phyloP scores from a whole-genome alignment of 331 rosid species.

The Malus hybrid region DNA sequence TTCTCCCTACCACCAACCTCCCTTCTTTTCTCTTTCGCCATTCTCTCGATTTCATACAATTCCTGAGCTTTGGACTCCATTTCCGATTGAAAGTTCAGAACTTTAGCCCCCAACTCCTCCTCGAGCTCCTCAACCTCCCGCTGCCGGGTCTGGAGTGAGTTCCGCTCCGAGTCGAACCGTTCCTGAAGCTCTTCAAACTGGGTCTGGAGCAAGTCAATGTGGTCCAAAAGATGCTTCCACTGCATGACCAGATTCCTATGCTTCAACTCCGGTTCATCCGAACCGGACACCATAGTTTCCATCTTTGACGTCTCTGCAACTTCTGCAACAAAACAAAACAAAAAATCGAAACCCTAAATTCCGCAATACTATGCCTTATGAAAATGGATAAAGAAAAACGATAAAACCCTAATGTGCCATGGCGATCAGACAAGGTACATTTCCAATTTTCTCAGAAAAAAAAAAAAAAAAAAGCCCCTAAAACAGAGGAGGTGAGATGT shows the following conservation, averaged over 20 bases:
- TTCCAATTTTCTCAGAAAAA: background rate
- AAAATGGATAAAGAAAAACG: background rate
- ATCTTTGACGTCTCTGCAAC: background rate
- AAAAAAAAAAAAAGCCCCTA: background rate
- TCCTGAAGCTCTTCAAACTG: conserved; percentile 3
- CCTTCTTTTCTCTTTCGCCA: background rate
- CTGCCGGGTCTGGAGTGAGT: conserved; percentile 1
- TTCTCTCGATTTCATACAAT: background rate
- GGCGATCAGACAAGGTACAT: background rate
- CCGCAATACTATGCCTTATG: background rate
- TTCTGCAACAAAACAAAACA: background rate
- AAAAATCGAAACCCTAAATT: background rate
- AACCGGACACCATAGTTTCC: conserved; percentile 20
- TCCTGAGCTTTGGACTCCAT: background rate
- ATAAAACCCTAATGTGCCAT: background rate
- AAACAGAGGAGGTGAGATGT: background rate
- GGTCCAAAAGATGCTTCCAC: conserved; percentile 40
- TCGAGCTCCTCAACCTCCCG: conserved; percentile 27
- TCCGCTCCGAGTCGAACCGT: conserved; percentile 17
- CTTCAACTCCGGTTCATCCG: conserved; percentile 25
- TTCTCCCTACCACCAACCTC: conserved; percentile 11
- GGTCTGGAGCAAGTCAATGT: conserved; percentile 8
- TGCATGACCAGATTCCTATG: conserved; percentile 22
- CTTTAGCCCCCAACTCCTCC: background rate
- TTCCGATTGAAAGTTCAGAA: background rate